Evolutionary conservation across 495 filamentous ascomycete species (phyloP), one percentile per base, ranked within the genome.

Genomic region (Hypomontagnella submonticulosa): DNA sequence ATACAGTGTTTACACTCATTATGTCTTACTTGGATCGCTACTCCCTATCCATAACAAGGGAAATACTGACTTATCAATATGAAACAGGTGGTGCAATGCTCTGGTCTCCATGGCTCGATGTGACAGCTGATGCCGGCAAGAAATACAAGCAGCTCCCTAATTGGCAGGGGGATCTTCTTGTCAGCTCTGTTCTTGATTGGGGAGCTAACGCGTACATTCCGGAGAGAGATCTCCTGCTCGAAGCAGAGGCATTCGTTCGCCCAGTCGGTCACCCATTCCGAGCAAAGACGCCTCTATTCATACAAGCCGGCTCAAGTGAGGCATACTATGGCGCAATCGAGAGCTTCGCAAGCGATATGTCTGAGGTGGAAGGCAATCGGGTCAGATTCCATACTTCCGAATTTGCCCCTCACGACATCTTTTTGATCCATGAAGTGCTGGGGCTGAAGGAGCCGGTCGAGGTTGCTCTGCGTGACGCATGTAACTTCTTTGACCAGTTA

Each of bases 31-130:
- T n/a, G n/a, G n/a, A n/a, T n/a, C n/a, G n/a, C 23, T 27, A 27
- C 6, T 27, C 6, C 23, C 23, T 27, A 27, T n/a, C n/a, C n/a
- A n/a, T n/a, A n/a, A n/a, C n/a, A 27, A 27, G 23, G 6, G 2
- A 27, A 6, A 27, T 27, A 27, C 23, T 27, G 23, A 27, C 23
- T 27, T 27, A 3, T 27, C 23, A 3, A 27, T 6, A 27, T 27
- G 23, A 6, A 6, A 27, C 6, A 27, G 23, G 54, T 3, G 55
- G 48, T n/a, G 67, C 49, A 4, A 61, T 71, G 9, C 3, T 57
- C n/a, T 71, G 54, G 53, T 71, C 63, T 3, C 67, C 67, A 10
- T 71, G 63, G 67, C 54, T 71, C 7, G 54, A 71, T 16, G 44
- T 71, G 7, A 67, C 59, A 2, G 0, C 16, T 0, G 32, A 60